Percentiles rank a stretch among this genome's conserved stretches.
These are phyloP conservation scores for Boletus insuetus DNA, from an alignment of 768 basidiomycete genomes.

Conservation along the genomic window DNA sequence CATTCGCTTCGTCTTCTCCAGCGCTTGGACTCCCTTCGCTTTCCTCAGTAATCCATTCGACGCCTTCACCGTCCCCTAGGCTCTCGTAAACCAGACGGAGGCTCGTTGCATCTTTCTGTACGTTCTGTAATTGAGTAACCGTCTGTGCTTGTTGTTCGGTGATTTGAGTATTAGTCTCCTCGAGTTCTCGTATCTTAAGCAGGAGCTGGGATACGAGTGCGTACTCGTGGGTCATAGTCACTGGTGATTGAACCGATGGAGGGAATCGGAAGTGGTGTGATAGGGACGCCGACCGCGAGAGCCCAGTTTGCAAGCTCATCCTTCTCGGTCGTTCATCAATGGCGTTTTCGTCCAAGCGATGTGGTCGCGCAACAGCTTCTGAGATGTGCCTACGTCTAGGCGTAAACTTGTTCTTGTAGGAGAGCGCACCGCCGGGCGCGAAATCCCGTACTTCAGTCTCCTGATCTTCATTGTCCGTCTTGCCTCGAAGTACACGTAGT, in stretches of 20 bases:
- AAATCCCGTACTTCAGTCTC: conserved; percentile 49
- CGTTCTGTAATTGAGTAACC: conserved; percentile 56
- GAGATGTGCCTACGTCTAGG: conserved; percentile 30
- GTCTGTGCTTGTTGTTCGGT: conserved; percentile 64
- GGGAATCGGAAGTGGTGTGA: conserved; percentile 18
- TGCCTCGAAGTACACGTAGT: conserved; percentile 50
- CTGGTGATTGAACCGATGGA: conserved; percentile 9
- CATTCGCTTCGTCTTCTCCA: conserved; percentile 30
- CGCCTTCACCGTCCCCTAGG: conserved; percentile 52
- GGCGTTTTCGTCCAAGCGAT: conserved; percentile 3
- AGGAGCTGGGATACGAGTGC: conserved; percentile 69
- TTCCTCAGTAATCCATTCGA: conserved; percentile 41
- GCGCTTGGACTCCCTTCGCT: conserved; percentile 31
- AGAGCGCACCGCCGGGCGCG: conserved; percentile 53
- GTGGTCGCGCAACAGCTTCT: conserved; percentile 19
- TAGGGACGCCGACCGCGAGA: conserved; percentile 27
- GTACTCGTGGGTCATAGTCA: conserved; percentile 37
- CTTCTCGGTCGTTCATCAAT: conserved; percentile 17
- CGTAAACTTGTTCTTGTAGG: conserved; percentile 22
- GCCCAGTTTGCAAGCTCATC: conserved; percentile 16
- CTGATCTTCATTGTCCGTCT: conserved; percentile 29
- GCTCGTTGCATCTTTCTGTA: conserved; percentile 68
- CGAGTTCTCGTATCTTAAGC: conserved; percentile 72
- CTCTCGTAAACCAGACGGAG: conserved; percentile 71
- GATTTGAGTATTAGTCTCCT: conserved; percentile 68